Percentiles rank a stretch among this genome's conserved stretches.
Evolutionary conservation across 2,329 filamentous ascomycete genomes (phyloP).

Genomic region (Talaromyces amestolkiae): DNA sequence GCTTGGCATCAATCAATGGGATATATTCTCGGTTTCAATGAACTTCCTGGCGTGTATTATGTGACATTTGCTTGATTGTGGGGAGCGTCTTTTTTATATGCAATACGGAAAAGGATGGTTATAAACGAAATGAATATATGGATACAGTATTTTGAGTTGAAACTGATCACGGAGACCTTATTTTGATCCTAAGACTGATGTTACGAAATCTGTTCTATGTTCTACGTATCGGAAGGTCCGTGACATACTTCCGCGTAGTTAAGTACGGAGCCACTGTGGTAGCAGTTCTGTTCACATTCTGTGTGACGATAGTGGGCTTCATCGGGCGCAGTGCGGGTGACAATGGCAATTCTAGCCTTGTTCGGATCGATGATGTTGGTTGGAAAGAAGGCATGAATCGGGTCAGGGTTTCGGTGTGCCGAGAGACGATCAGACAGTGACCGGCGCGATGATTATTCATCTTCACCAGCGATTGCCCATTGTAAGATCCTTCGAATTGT

Average conservation of each 20-base stretch:
- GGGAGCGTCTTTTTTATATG: background rate
- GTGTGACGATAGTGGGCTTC: background rate
- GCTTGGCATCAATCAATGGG: background rate
- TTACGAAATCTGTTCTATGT: background rate
- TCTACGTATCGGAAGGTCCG: background rate
- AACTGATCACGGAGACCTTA: background rate
- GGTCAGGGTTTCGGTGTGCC: background rate
- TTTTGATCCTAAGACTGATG: background rate
- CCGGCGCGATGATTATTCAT: background rate
- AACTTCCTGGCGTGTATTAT: conserved; percentile 3
- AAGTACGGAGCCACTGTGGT: background rate
- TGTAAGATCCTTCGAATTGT: background rate
- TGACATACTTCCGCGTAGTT: background rate
- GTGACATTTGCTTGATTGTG: background rate
- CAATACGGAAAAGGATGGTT: background rate
- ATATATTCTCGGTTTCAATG: background rate
- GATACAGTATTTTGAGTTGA: background rate
- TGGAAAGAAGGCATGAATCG: background rate
- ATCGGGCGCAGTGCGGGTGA: background rate
- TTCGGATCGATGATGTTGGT: background rate
- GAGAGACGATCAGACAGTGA: background rate
- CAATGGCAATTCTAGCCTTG: background rate
- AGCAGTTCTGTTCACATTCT: background rate
- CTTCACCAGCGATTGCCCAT: background rate
- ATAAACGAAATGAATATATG: background rate